Evolutionary conservation across 2,329 filamentous ascomycete genomes (phyloP).

Genomic region (Ascochyta rabiei): DNA sequence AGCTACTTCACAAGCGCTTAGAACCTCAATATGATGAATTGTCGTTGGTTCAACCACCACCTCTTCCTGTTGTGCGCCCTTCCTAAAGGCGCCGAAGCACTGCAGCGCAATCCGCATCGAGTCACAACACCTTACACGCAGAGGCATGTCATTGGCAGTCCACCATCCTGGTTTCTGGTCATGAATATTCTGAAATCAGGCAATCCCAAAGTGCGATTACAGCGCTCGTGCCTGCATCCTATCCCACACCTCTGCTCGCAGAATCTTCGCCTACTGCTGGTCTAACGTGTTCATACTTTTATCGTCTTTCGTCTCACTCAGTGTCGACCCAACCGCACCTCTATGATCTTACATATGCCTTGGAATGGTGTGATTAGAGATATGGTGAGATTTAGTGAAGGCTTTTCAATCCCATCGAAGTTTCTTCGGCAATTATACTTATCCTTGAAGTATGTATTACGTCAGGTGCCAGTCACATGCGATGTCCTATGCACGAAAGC

Average conservation of each 20-base stretch:
- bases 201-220: neutral
- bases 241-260: neutral
- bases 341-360: neutral
- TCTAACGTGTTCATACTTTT: neutral
- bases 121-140: neutral
- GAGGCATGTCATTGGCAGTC: neutral
- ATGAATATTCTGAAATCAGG: neutral
- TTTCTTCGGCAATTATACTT: neutral
- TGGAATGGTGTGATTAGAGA: neutral
- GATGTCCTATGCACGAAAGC: neutral
- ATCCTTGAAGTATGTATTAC: neutral
- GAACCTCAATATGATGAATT: neutral
- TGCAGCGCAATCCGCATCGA: neutral
- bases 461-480: neutral
- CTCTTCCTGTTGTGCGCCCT: neutral
- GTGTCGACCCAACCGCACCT: neutral
- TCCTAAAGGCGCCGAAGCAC: neutral
- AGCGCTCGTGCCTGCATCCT: neutral
- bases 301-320: neutral
- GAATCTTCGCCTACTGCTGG: neutral
- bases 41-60: neutral
- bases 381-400: neutral
- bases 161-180: conserved; percentile 9
- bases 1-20: neutral
- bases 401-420: neutral